A percentile compares a stretch with the other conserved stretches of the same genome.
phyloP scores from a whole-genome alignment of 768 basidiomycete genomes.

The Lactifluus hygrophoroides region DNA sequence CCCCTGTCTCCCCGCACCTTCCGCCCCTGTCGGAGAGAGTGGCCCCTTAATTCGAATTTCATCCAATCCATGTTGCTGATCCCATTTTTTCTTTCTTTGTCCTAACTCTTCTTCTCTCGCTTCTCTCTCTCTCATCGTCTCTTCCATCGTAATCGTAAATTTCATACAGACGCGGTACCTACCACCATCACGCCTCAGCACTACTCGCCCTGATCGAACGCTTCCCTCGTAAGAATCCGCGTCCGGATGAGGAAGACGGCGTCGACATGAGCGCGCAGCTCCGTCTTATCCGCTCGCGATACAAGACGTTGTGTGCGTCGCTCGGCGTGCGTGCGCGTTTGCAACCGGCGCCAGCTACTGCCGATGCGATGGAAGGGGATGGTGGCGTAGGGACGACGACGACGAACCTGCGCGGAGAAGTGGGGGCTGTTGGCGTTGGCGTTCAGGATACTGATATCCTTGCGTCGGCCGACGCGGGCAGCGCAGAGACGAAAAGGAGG shows the following conservation, averaged over 20 bases:
- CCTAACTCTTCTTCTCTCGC: not conserved
- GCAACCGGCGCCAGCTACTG: constrained; percentile 21
- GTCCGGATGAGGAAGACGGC: constrained; percentile 38
- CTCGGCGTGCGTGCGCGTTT: constrained; percentile 56
- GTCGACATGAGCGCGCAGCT: constrained; percentile 72
- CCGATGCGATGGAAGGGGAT: constrained; percentile 2
- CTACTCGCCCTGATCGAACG: constrained; percentile 62
- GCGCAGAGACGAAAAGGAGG: constrained; percentile 5
- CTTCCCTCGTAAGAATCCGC: constrained; percentile 76
- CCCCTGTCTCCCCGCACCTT: too few species aligned
- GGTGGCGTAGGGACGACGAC: not conserved
- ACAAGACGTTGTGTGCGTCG: constrained; percentile 77
- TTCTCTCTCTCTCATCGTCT: not conserved
- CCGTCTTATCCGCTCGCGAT: constrained; percentile 78
- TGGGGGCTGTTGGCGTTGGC: not conserved
- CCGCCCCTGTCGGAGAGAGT: not conserved
- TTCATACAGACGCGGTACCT: constrained; percentile 49
- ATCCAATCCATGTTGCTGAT: constrained; percentile 9
- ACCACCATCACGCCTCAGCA: constrained; percentile 61
- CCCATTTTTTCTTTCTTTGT: not conserved
- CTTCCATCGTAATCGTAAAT: too few species aligned
- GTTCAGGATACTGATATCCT: not conserved
- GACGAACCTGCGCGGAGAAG: too few species aligned
- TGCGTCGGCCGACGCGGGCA: not conserved
- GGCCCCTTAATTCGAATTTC: not conserved